These are phyloP conservation scores for Fusarium fujikuroi DNA, from an alignment of 2,329 filamentous ascomycete species.

Conservation along the genomic window DNA sequence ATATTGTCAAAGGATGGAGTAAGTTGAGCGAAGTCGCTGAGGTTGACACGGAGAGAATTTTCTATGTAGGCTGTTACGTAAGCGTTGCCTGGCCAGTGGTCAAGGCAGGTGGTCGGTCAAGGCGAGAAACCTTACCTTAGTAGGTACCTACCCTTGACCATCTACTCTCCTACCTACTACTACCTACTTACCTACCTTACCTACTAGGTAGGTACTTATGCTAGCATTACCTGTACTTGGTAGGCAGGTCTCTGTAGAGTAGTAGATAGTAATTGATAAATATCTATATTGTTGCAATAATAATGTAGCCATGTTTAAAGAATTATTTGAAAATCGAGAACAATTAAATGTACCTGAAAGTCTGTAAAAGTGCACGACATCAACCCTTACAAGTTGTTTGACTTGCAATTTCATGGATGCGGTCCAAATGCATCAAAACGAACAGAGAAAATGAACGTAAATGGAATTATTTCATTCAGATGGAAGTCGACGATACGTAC, in stretches of 20 bases:
- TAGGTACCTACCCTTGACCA: constrained; percentile 13
- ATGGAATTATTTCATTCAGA: neutral
- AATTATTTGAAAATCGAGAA: neutral
- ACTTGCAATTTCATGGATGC: neutral
- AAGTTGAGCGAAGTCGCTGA: neutral
- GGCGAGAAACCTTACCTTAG: neutral
- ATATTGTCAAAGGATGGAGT: constrained; percentile 42
- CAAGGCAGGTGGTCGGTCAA: neutral
- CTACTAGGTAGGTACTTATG: too few relatives aligned
- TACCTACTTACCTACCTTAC: too few relatives aligned
- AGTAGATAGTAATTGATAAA: neutral
- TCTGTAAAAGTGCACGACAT: neutral
- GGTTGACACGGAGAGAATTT: constrained; percentile 29
- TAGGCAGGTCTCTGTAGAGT: neutral
- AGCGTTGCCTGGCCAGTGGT: constrained; percentile 25
- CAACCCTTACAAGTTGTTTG: neutral
- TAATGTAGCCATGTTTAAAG: neutral
- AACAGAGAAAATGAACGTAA: neutral
- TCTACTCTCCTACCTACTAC: too few relatives aligned
- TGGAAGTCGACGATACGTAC: neutral
- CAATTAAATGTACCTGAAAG: too few relatives aligned
- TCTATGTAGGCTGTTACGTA: constrained; percentile 29
- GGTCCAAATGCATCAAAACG: too few relatives aligned
- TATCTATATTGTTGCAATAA: neutral
- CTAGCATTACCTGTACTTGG: neutral